Conservation (phyloP, 2,329 filamentous ascomycete genomes). For the Xylaria sp. region DNA sequence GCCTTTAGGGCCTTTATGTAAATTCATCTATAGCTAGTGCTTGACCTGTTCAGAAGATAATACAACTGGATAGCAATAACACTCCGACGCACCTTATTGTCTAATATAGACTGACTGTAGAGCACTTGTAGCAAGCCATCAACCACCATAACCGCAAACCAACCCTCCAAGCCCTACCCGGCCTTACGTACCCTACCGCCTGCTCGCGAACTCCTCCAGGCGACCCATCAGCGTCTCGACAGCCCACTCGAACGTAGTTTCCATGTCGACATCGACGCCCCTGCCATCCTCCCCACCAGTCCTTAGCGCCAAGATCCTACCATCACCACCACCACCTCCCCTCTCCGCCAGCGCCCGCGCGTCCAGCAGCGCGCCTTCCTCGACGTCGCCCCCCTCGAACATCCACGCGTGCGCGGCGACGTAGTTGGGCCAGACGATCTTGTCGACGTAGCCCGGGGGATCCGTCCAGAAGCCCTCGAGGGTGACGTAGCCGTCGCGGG, state of each 20-base stretch:
- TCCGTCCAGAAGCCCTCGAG: constrained; percentile 93
- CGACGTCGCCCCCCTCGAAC: constrained; percentile 71
- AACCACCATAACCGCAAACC: not conserved
- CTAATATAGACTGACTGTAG: too few species aligned
- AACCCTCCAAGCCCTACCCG: not conserved
- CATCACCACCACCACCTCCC: too few species aligned
- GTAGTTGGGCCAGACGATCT: constrained; percentile 96
- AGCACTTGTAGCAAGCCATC: not conserved
- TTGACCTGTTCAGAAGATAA: too few species aligned
- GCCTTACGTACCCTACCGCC: not conserved
- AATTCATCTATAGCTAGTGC: too few species aligned
- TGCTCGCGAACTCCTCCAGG: constrained; percentile 37
- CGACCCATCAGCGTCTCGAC: constrained; percentile 62
- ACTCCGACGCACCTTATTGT: too few species aligned
- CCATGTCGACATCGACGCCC: constrained; percentile 60
- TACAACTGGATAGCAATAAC: too few species aligned
- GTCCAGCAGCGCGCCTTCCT: constrained; percentile 54
- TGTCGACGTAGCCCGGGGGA: constrained; percentile 90
- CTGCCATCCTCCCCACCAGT: constrained; percentile 46
- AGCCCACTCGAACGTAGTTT: constrained; percentile 67
- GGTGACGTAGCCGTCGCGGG: constrained; percentile 76
- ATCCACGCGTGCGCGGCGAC: constrained; percentile 79
- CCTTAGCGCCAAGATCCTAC: constrained; percentile 54
- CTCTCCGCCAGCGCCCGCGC: constrained; percentile 46
- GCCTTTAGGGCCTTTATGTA: too few species aligned